A percentile compares a stretch with the other conserved stretches of the same genome.
Conservation (phyloP, 129 eudicot species). For the Chrysanthemum makinoi region DNA sequence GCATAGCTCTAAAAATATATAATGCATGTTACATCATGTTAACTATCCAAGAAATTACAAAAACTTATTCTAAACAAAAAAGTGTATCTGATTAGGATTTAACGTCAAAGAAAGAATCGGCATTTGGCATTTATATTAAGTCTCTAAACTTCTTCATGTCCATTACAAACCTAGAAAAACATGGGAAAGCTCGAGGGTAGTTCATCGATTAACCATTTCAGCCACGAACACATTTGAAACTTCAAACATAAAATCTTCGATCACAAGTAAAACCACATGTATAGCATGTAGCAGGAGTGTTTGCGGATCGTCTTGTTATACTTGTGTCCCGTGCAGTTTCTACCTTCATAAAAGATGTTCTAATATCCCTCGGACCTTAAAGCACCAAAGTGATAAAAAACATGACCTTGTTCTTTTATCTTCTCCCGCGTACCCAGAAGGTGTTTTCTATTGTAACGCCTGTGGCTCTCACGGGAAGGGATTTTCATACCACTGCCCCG, state of each 20-base stretch:
- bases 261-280: constrained; percentile 22
- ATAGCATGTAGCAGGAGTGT: constrained; percentile 34
- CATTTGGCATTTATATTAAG: background rate
- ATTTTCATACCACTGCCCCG: constrained; percentile 49
- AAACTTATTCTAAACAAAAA: background rate
- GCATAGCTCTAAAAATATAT: background rate
- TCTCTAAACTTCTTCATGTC: background rate
- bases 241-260: constrained; percentile 1
- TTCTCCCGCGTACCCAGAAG: constrained; percentile 50
- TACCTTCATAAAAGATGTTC: constrained; percentile 44
- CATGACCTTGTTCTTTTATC: constrained; percentile 43
- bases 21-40: constrained; percentile 5
- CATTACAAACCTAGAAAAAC: constrained; percentile 7
- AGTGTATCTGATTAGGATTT: background rate
- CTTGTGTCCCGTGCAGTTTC: constrained; percentile 40
- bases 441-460: constrained; percentile 52
- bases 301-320: constrained; percentile 34
- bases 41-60: constrained; percentile 1
- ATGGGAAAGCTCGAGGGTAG: constrained; percentile 32
- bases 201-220: constrained; percentile 39
- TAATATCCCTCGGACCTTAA: constrained; percentile 33
- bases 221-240: constrained; percentile 45
- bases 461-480: constrained; percentile 41
- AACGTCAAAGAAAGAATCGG: background rate
- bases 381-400: constrained; percentile 31